phyloP scores from a whole-genome alignment of 2,329 filamentous ascomycete genomes.

The Diaporthe amygdali region DNA sequence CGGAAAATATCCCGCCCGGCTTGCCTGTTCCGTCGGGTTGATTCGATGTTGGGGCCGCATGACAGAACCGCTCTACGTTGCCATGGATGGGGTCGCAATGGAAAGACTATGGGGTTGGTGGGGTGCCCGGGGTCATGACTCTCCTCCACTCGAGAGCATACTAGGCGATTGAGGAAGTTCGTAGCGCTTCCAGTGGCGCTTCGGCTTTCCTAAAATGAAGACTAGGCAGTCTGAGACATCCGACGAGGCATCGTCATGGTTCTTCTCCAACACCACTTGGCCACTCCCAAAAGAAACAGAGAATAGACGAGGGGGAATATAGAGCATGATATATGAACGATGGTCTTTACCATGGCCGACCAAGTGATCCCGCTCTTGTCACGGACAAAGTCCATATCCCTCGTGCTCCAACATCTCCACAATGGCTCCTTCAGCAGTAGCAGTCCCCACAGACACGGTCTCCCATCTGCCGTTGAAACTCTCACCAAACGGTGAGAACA shows the following conservation, averaged over 20 bases:
- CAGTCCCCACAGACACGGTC: background rate
- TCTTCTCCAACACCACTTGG: background rate
- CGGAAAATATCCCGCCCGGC: background rate
- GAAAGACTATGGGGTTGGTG: background rate
- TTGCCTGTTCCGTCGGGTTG: slow-evolving; percentile 2
- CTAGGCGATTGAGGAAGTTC: background rate
- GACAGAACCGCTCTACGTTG: background rate
- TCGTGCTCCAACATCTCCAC: background rate
- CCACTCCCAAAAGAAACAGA: background rate
- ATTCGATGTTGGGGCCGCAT: background rate
- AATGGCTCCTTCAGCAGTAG: slow-evolving; percentile 6
- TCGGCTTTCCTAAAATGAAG: background rate
- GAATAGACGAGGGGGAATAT: background rate
- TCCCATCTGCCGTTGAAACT: slow-evolving; percentile 6
- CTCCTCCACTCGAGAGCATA: background rate
- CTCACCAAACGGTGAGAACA: background rate
- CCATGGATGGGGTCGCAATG: background rate
- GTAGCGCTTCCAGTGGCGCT: background rate
- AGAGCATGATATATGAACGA: background rate
- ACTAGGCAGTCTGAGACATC: background rate
- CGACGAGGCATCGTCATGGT: background rate
- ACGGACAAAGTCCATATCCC: background rate
- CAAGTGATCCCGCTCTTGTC: background rate
- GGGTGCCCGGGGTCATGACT: slow-evolving; percentile 1
- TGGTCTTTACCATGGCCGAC: background rate